phyloP scores from a whole-genome alignment of 2,329 filamentous ascomycete species.

The Venturia nashicola region DNA sequence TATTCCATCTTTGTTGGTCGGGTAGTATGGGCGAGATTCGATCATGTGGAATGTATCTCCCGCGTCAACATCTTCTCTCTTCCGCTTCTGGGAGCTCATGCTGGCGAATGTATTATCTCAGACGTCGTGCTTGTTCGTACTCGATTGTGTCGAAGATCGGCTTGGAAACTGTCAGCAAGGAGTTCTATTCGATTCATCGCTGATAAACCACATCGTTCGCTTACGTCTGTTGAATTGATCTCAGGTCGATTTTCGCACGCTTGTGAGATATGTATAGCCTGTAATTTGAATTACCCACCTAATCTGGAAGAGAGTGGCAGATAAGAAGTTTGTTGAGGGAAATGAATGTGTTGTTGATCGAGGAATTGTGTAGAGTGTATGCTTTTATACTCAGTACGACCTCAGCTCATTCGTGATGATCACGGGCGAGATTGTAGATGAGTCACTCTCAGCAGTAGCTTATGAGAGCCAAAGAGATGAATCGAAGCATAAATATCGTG shows the following conservation, averaged over 20 bases:
- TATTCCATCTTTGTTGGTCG: neutral
- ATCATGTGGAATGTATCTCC: neutral
- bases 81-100: neutral
- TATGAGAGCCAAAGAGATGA: neutral
- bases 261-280: neutral
- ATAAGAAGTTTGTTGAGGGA: neutral
- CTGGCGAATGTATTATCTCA: neutral
- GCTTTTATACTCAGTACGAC: neutral
- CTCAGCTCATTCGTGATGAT: neutral
- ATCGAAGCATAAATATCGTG: neutral
- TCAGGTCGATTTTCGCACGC: neutral
- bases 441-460: neutral
- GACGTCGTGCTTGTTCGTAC: neutral
- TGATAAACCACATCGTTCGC: neutral
- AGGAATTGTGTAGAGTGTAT: neutral
- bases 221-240: neutral
- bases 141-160: neutral
- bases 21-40: too few relatives aligned
- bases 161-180: neutral
- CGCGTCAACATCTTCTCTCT: neutral
- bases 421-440: neutral
- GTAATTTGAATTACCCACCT: neutral
- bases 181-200: neutral
- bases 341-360: neutral
- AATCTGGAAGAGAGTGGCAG: neutral